Conservation (phyloP, 2,329 filamentous ascomycete genomes). For the Colletotrichum sp. region DNA sequence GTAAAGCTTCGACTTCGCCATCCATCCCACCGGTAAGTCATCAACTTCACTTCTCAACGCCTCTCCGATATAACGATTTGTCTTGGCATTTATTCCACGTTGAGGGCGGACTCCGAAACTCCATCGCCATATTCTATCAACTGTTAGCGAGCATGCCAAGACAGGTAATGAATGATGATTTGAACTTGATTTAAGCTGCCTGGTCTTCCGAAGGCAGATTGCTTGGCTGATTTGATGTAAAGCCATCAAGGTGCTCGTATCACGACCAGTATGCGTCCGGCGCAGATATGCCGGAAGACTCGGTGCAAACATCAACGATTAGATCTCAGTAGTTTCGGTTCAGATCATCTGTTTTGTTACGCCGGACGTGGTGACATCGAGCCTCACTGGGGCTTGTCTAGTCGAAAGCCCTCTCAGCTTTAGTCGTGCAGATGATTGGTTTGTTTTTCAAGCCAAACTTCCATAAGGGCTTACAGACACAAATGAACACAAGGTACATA, state of each 20-base stretch:
- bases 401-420: neutral
- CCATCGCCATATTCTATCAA: neutral
- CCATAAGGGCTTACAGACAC: accelerated
- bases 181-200: neutral
- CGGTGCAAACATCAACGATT: neutral
- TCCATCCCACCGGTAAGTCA: neutral
- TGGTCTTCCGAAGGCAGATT: neutral
- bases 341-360: neutral
- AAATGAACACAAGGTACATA: neutral
- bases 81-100: neutral
- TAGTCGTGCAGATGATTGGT: neutral
- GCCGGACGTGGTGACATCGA: neutral
- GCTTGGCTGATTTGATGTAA: neutral
- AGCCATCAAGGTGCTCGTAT: neutral
- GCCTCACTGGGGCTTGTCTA: neutral
- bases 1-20: neutral
- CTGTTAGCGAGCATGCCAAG: neutral
- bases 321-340: neutral
- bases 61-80: neutral
- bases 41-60: neutral
- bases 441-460: too few relatives aligned
- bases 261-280: neutral
- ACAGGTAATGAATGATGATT: neutral
- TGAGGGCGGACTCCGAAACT: neutral
- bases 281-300: neutral